Base-by-base conservation (phyloP, 2,329 filamentous ascomycete species). In the Fonsecaea erecta region DNA sequence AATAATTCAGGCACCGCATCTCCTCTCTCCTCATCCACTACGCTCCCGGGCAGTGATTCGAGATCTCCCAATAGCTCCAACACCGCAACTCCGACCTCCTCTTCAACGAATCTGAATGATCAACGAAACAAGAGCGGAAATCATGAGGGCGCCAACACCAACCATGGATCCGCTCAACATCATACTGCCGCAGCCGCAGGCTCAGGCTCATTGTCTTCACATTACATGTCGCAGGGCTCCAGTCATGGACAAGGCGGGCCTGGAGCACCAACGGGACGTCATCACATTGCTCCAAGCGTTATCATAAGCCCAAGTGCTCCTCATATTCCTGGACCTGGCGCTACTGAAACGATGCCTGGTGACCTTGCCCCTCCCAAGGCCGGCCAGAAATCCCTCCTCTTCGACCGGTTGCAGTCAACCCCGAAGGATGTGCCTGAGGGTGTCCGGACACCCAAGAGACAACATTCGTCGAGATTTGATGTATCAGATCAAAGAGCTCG, bases 391-490 rank as follows among this genome's bases (percentile, higher is more conserved):
- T 95, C 92, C 21, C 82, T 92, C 72, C 87, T 96, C 73, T 96
- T 93, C 78, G 92, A 96, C 77, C 87, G 92, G 67, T 86, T 97
- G 67, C 93, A 97, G 76, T 90, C 94, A 65, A 96, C 93, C 1
- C 96, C 96, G 58, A 97, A 97, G 78, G 95, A 99, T 79, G 91
- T 97, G 67, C 93, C 95, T 37, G 95, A 98, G 78, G 95, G 95
- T 43, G 89, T 98, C 68, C 87, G 94, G 75, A 98, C 95, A 4
- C 95, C 95, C 28, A 97, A 96, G 81, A 88, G 95, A 76, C 95
- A 99, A 79, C 93, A 98, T 76, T 98, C 95, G 37, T 99, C 95
- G 52, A 88, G 95, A 68, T 99, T 99, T 77, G 94, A 99, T 77
- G 96, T 99, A 70, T 99, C 95, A 2, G 92, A 96, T 68, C 93